These are phyloP conservation scores for Phytophthora podocarpi DNA, from an alignment of 352 stramenopile genomes.

Conservation along the genomic window DNA sequence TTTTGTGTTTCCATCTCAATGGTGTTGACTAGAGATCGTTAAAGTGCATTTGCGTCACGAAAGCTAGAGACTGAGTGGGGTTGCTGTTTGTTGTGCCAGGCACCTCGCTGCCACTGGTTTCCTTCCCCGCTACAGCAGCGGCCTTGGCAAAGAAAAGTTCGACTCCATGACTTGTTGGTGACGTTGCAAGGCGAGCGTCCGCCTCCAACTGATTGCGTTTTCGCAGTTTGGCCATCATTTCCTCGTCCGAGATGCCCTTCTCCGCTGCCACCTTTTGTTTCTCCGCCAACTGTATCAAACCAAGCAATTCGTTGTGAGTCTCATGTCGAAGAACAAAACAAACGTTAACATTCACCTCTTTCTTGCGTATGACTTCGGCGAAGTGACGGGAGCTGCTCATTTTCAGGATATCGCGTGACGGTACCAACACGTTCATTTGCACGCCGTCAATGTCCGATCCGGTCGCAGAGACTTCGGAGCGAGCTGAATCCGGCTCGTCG, in stretches of 20 bases:
- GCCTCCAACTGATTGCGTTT: slow-evolving; percentile 78
- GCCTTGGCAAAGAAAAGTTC: slow-evolving; percentile 44
- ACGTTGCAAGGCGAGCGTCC: slow-evolving; percentile 71
- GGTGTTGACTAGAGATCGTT: slow-evolving; percentile 53
- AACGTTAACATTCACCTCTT: slow-evolving; percentile 52
- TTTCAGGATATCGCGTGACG: slow-evolving; percentile 84
- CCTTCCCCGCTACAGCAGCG: slow-evolving; percentile 30
- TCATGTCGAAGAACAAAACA: not conserved
- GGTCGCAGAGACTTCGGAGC: slow-evolving; percentile 50
- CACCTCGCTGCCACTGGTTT: slow-evolving; percentile 14
- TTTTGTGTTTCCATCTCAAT: slow-evolving; percentile 32
- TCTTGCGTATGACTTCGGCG: slow-evolving; percentile 80
- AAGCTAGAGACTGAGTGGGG: slow-evolving; percentile 60
- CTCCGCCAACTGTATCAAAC: slow-evolving; percentile 72
- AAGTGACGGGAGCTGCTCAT: slow-evolving; percentile 87
- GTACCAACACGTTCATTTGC: slow-evolving; percentile 62
- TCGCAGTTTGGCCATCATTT: slow-evolving; percentile 78
- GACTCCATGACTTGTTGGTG: slow-evolving; percentile 47
- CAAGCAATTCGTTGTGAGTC: not conserved
- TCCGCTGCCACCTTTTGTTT: slow-evolving; percentile 81
- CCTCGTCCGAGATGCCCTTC: slow-evolving; percentile 83
- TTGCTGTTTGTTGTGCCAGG: slow-evolving; percentile 6
- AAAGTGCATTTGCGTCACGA: slow-evolving; percentile 77
- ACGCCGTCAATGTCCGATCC: slow-evolving; percentile 33
- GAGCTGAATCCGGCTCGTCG: slow-evolving; percentile 53